Percentiles rank a stretch among this genome's conserved stretches.
Evolutionary conservation across 2,329 filamentous ascomycete genomes (phyloP).

Genomic region (Phyllosticta capitalensis): DNA sequence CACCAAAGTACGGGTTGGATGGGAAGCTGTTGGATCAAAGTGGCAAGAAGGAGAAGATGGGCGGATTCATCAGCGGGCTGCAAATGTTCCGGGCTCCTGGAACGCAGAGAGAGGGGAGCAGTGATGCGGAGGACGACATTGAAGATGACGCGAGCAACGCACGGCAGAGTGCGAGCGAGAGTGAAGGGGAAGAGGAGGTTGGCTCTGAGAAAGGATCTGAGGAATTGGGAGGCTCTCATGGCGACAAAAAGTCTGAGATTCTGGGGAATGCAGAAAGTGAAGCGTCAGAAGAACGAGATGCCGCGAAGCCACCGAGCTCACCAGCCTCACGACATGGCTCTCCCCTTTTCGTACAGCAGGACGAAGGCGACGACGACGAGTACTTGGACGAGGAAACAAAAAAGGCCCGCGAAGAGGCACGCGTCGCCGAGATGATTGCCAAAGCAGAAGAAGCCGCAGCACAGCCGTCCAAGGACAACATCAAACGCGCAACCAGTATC

Average conservation of each 20-base stretch:
- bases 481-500: constrained; percentile 39
- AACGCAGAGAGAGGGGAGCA: constrained; percentile 24
- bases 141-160: not conserved
- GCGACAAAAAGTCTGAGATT: not conserved
- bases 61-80: constrained; percentile 35
- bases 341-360: constrained; percentile 8
- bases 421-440: constrained; percentile 35
- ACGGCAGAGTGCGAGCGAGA: not conserved
- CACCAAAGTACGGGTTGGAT: constrained; percentile 25
- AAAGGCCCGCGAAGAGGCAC: constrained; percentile 39
- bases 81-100: constrained; percentile 47
- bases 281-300: not conserved
- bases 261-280: not conserved
- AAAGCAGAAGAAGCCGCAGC: constrained; percentile 36
- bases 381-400: constrained; percentile 49
- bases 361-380: constrained; percentile 31
- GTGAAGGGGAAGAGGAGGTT: not conserved
- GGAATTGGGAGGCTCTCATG: not conserved
- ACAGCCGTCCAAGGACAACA: constrained; percentile 32
- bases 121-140: constrained; percentile 8
- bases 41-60: constrained; percentile 17
- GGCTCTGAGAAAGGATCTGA: not conserved
- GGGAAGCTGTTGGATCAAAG: constrained; percentile 22
- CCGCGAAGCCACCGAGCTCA: not conserved
- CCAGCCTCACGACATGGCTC: not conserved